Evolutionary conservation across 441 rosid genomes (phyloP), one percentile per base, ranked within the genome.

Genomic region (Biscutella laevigata): DNA sequence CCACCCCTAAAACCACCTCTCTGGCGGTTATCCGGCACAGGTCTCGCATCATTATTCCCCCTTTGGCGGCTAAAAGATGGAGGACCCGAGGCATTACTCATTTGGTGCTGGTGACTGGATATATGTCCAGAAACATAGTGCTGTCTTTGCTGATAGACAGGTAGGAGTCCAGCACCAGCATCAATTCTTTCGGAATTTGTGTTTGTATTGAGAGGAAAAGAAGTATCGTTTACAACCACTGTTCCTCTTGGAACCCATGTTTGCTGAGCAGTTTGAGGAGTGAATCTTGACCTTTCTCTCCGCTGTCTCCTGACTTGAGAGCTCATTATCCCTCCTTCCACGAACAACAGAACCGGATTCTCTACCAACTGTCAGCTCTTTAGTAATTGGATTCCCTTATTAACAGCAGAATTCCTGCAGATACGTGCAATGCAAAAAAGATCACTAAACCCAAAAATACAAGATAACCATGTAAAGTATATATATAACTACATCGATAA

Each of bases 181-280:
- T 54, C 35, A 34, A 19, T 11, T 13, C 24, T 52, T 35, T n/a
- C 33, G 9, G 6, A 35, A 52, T 36, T 25, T 6, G 1, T 0
- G 25, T 9, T 15, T 2, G 42, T 13, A 13, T 50, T 2, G 13
- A 15, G 11, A 55, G 60, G 49, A 36, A 25, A 4, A 0, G 9
- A 8, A 38, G 60, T 8, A 13, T 55, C 38, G 2, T 28, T 39
- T 11, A 30, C 71, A 44, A 50, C 56, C 8, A 53, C 58, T 2
- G 52, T 46, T 46, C 77, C 87, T 73, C 82, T 76, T 0, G 96
- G 94, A 17, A 84, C 71, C 94, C 96, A 88, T 45, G 71, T 76
- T 39, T 62, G 94, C 33, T 81, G 87, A 5, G 67, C 28, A 41
- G 28, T 50, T 53, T 67, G 79, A 14, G 73, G 49, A 30, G 62